Conservation (phyloP, 345 rosid species). For the Citrus unshiu region DNA sequence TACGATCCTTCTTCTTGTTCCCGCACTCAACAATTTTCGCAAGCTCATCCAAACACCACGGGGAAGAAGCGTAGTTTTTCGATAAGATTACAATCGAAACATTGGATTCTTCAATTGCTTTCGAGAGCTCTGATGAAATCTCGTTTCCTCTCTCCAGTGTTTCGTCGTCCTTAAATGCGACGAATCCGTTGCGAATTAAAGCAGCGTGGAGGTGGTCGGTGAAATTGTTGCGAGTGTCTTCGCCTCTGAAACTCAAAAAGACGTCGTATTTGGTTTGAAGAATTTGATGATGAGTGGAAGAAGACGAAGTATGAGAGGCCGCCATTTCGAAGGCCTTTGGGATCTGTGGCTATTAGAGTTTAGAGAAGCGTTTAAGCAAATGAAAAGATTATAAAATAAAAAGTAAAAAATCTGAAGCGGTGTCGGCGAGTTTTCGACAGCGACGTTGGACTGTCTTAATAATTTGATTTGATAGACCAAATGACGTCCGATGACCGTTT, state of each 20-base stretch:
- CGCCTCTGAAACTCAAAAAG: neutral
- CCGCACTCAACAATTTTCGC: neutral
- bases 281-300: neutral
- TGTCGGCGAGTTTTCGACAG: no score
- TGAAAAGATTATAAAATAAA: neutral
- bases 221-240: neutral
- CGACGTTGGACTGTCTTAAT: no score
- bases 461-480: no score
- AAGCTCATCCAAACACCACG: neutral
- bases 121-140: neutral
- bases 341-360: neutral
- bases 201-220: neutral
- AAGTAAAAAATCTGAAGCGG: no score
- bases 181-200: neutral
- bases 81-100: neutral
- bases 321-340: neutral
- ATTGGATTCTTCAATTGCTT: neutral
- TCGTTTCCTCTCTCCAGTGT: neutral
- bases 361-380: neutral
- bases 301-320: neutral
- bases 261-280: neutral
- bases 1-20: neutral
- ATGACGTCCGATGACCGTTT: no score
- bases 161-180: neutral
- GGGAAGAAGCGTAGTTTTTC: neutral